Conservation (phyloP, 1,139 yeast species). For the Debaryomyces sp. region DNA sequence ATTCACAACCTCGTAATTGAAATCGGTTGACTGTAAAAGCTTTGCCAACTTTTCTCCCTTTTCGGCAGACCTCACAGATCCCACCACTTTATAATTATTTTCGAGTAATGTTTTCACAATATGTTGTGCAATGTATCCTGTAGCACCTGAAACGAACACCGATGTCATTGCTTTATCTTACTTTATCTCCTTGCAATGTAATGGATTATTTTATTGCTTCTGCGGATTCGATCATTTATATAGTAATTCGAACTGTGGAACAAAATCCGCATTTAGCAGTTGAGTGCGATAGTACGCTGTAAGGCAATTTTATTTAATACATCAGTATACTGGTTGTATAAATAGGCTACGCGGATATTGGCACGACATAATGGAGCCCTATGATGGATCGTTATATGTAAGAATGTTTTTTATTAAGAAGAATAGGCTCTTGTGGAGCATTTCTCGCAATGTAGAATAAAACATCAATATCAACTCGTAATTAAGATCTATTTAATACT, state of each 20-base stretch:
- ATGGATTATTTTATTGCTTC: neutral
- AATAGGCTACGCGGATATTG: neutral
- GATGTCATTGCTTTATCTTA: conserved; percentile 12
- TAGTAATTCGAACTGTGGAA: conserved; percentile 1
- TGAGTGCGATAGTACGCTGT: neutral
- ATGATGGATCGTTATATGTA: neutral
- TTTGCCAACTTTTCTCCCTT: conserved; percentile 48
- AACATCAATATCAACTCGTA: neutral
- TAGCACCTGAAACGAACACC: conserved; percentile 42
- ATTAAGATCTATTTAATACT: neutral
- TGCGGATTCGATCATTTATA: neutral
- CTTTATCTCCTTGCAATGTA: neutral
- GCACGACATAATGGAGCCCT: neutral
- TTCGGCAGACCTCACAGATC: conserved; percentile 56
- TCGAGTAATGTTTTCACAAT: conserved; percentile 29
- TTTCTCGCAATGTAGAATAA: neutral
- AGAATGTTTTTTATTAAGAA: neutral
- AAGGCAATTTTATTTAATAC: neutral
- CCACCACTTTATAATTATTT: conserved; percentile 54
- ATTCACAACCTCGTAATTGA: conserved; percentile 52
- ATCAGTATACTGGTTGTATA: neutral
- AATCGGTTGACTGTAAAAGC: conserved; percentile 33
- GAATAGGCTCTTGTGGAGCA: neutral
- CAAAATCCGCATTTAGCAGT: conserved; percentile 1
- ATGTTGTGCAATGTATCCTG: conserved; percentile 43